These are phyloP conservation scores for Phyllosticta ampelicida DNA, from an alignment of 2,329 filamentous ascomycete genomes.

Conservation along the genomic window DNA sequence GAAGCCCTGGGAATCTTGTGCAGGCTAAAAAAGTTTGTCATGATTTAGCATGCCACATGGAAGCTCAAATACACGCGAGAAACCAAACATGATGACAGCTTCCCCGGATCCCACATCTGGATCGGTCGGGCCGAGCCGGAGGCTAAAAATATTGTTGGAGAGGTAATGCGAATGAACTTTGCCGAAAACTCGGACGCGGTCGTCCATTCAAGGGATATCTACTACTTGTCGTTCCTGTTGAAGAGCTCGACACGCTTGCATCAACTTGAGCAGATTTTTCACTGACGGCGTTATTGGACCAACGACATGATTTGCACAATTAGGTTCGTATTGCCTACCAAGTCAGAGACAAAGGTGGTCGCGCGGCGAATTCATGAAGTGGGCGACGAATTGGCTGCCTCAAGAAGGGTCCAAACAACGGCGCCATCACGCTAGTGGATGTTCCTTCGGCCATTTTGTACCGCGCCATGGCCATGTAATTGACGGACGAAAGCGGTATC, in stretches of 20 bases:
- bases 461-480: not conserved
- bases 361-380: not conserved
- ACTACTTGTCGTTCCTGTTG: constrained; percentile 1
- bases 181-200: not conserved
- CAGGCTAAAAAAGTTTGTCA: not conserved
- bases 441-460: not conserved
- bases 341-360: not conserved
- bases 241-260: not conserved
- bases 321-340: not conserved
- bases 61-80: not conserved
- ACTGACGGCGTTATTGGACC: not conserved
- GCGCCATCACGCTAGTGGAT: not conserved
- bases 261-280: constrained; percentile 1
- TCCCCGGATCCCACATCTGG: not conserved
- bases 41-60: not conserved
- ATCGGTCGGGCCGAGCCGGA: not conserved
- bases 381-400: not conserved
- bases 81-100: not conserved
- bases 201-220: not conserved
- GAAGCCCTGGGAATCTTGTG: not conserved
- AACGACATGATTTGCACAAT: not conserved
- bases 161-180: constrained; percentile 1
- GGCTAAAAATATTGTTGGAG: not conserved
- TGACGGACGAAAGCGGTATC: not conserved
- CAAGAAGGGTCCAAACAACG: not conserved